Evolutionary conservation across 768 basidiomycete genomes (phyloP), one percentile per base, ranked within the genome.

Genomic region (Lentinula lateritia): DNA sequence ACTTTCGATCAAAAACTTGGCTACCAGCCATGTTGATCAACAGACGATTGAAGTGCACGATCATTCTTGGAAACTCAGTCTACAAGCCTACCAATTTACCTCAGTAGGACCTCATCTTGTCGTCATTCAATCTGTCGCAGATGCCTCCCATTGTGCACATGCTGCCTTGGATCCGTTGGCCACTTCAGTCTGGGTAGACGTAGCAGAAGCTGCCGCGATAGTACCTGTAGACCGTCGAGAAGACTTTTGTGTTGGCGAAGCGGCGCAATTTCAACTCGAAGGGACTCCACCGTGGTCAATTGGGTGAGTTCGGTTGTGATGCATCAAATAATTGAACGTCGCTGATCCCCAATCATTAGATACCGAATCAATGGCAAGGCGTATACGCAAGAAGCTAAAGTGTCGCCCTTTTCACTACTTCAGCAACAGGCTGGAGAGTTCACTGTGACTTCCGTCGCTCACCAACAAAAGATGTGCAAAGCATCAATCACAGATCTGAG

Each of bases 121-220:
- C 48, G 82, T 80, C 36, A 88, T 99, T 62, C 87, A 92, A 50
- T 85, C 84, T 0, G 80, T 98, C 10, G 75, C 78, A 12, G 97
- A 99, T 74, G 82, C 89, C 15, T 92, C 89, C 5, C 85, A 81
- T 36, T 98, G 97, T 73, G 88, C 87, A 55, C 88, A 93, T 60
- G 83, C 85, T 13, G 76, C 82, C 39, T 77, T 89, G 13, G 85
- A 91, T 62, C 84, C 85, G 2, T 71, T 83, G 39, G 74, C 74
- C 36, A 80, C 83, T 58, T 84, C 84, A 16, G 80, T 92, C 42
- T 90, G 89, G 88, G 83, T 95, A 12, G 93, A 98, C 66, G 94
- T 98, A n/a, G 92, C 94, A 2, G 97, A 99, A 73, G 93, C 93
- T 1, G 97, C 97, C 8, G 86, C 92, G 12, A 94, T 99, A 59